Percentiles rank a stretch among this genome's conserved stretches.
phyloP scores from a whole-genome alignment of 2,329 filamentous ascomycete species.

The Ceratocystis variospora region DNA sequence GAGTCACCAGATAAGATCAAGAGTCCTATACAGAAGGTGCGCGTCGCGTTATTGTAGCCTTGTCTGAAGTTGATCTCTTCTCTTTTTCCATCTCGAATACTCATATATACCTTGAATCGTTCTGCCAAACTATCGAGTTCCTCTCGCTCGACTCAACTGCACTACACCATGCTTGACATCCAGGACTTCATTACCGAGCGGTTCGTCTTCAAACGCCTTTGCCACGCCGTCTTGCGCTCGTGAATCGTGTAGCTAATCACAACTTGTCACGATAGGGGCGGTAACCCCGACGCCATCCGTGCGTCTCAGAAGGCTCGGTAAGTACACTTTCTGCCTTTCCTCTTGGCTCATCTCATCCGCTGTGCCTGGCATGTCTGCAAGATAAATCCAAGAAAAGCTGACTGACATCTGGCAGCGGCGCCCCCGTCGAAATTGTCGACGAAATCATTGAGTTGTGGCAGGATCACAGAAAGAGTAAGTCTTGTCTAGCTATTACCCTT shows the following conservation, averaged over 20 bases:
- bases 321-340: too few relatives aligned
- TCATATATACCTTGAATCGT: not conserved
- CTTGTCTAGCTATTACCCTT: not conserved
- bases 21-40: not conserved
- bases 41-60: not conserved
- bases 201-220: conserved; percentile 12
- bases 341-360: too few relatives aligned
- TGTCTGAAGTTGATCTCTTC: not conserved
- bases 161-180: conserved; percentile 53
- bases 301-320: conserved; percentile 76
- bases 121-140: not conserved
- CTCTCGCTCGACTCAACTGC: conserved; percentile 10
- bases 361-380: not conserved
- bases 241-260: not conserved
- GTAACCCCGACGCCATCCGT: conserved; percentile 80
- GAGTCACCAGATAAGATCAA: not conserved
- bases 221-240: not conserved
- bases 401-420: conserved; percentile 26
- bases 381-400: not conserved
- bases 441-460: conserved; percentile 79
- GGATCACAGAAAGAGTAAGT: conserved; percentile 61
- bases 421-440: conserved; percentile 72
- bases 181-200: conserved; percentile 66
- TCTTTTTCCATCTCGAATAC: not conserved
- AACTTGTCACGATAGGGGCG: conserved; percentile 43